Evolutionary conservation across 257 asterid species (phyloP), one percentile per base, ranked within the genome.

Genomic region (Misopates orontium): DNA sequence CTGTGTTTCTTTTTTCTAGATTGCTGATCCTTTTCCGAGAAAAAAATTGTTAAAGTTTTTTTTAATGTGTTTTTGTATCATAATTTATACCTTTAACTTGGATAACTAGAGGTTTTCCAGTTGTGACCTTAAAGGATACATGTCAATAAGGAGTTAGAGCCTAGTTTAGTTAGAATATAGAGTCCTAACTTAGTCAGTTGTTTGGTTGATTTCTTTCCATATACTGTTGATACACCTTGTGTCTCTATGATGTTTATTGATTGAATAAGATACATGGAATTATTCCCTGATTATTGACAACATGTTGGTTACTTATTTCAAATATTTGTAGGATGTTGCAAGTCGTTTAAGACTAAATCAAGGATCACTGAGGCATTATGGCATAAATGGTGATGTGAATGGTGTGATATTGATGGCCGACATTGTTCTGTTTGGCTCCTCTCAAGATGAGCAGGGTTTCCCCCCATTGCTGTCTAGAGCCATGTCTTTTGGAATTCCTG

Each of bases 391-490:
- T 73, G 95, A 86, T 69, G 93, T 83, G 69, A 83, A 86, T 68
- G 84, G 92, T 70, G 66, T 90, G 71, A 79, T 87, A 71, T 68
- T 94, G 83, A 94, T 90, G 95, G 85, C 96, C 71, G 97, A 94
- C 80, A 81, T 94, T 60, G 82, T 88, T 75, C 88, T 94, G 39
- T 90, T 88, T 71, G 87, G 85, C 67, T 88, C 99, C 52, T 75
- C 99, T 47, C 99, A 94, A 83, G 88, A 84, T 36, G 99, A 86
- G 75, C 97, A 86, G 75, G 90, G 85, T 16, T 94, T 94, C 81
- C 96, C 99, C 78, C 84, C 91, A 58, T 73, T 86, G 55, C 79
- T 94, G 64, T 83, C 77, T 10, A 83, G 99, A 67, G 99, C 99
- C 74, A 88, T 94, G 97, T 75, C 97, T 57, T 85, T 88, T 68